Evolutionary conservation across 2,329 filamentous ascomycete genomes (phyloP), one percentile per base, ranked within the genome.

Genomic region (Penicillium psychrosexuale): DNA sequence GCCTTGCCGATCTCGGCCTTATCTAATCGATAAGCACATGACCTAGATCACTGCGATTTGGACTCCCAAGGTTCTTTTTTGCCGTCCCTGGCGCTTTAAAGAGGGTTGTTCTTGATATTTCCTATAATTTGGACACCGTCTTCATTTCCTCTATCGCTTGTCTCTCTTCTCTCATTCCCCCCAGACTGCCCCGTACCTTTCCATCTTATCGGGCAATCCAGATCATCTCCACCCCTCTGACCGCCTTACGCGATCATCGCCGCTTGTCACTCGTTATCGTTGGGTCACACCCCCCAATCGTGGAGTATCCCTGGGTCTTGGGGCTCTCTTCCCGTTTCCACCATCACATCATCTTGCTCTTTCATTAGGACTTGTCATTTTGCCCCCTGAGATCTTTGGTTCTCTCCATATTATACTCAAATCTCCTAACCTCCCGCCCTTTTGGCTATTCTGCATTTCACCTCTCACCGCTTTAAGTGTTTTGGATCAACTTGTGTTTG

Each of bases 181-280:
- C 8, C 17, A 44, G 28, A 17, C n/a, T 40, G 38, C 24, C 27
- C 24, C 17, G 5, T 31, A 34, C 50, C 8, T 19, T 54, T 43
- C 33, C 27, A 12, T 46, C 53, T 54, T 39, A 54, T 52, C 45
- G 31, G 19, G n/a, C 22, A 36, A 28, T 45, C n/a, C 34, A 47
- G 31, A 55, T 56, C 52, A 54, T 58, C 57, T 59, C 65, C 66
- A 65, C 67, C 61, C 65, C 66, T 48, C 67, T 70, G 65, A 69
- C 69, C 69, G 68, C 69, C 67, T 68, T 64, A 52, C 38, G 47
- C 53, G 60, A 55, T 65, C 62, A 64, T 56, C 57, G 45, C 53
- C 56, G 47, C 47, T 57, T 58, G 57, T 67, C 64, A 65, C 61
- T 65, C 62, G 65, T 70, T 71, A 69, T 70, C 68, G 63, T 60